Evolutionary conservation across 768 basidiomycete genomes (phyloP), one percentile per base, ranked within the genome.

Genomic region (Amylocystis lapponica): DNA sequence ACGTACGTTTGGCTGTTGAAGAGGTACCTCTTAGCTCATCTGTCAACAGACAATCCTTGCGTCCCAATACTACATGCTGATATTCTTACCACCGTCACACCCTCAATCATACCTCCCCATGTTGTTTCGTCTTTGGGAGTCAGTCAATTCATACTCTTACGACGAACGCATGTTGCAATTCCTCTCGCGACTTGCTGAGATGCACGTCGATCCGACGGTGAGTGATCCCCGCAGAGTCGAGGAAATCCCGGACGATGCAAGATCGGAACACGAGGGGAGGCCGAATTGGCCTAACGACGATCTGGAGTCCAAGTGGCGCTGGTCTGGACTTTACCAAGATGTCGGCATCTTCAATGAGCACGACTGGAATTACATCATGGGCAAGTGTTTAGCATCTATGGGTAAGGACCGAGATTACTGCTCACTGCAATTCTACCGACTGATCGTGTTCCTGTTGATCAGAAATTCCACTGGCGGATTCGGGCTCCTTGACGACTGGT

Each of bases 141-240:
- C 87, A 11, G 70, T 94, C 56, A 91, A 92, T 66, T 89, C 87
- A 45, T 87, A 87, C 61, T 76, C 83, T 64, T 93, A 81, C 67
- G 90, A 93, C 70, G 90, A 91, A 56, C 76, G 90, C 61, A 89
- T 90, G 79, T 71, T 93, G 48, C 77, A 87, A 44, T 85, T 95
- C 59, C 74, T 93, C 47, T 73, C 88, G 22, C 75, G 75, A 54
- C 71, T 95, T 35, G 69, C 83, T 42, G 84, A 90, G 61, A 71
- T 83, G 65, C 92, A 95, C 66, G 74, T 87, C 49, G 82, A 86
- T 54, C 82, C 90, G 40, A 70, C 76, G 31, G 64, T 78, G 62
- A 87, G 84, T 59, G 80, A 93, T 58, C 90, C 91, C 20, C 70
- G 72, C 43, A 71, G 72, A 49, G 69, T 90, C 46, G 59, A 72